Percentiles rank a stretch among this genome's conserved stretches.
Conservation (phyloP, 1,139 yeast genomes). For the Kluyveromyces sp. region DNA sequence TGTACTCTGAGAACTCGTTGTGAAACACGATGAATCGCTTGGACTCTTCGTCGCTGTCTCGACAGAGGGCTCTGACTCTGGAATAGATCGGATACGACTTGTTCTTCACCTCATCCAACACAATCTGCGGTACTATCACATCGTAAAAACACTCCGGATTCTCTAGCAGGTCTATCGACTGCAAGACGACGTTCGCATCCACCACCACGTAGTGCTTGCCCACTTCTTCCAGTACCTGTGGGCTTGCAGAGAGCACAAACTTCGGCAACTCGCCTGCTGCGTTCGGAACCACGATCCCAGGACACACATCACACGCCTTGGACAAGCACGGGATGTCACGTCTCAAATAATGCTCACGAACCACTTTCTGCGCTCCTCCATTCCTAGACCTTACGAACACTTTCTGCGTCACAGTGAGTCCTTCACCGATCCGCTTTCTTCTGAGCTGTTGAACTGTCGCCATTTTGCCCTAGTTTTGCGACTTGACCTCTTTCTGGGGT, state of each 20-base stretch:
- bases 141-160: conserved; percentile 72
- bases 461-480: no score
- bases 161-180: conserved; percentile 86
- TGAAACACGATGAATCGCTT: conserved; percentile 89
- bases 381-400: conserved; percentile 86
- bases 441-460: conserved; percentile 1
- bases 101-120: conserved; percentile 85
- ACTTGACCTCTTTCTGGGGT: no score
- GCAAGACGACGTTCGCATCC: conserved; percentile 83
- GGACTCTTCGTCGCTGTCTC: conserved; percentile 52
- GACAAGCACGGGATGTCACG: conserved; percentile 91
- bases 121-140: conserved; percentile 90
- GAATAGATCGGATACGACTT: conserved; percentile 83
- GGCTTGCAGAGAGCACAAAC: conserved; percentile 34
- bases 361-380: conserved; percentile 86
- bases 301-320: conserved; percentile 56
- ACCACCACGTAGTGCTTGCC: conserved; percentile 72
- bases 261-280: conserved; percentile 39
- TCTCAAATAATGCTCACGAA: conserved; percentile 88
- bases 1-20: conserved; percentile 76
- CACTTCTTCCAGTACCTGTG: conserved; percentile 35
- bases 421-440: conserved; percentile 35
- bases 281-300: conserved; percentile 32
- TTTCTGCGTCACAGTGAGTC: conserved; percentile 74
- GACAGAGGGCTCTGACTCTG: conserved; percentile 66